Evolutionary conservation across 2,329 filamentous ascomycete genomes (phyloP).

Genomic region (Colletotrichum sp.): DNA sequence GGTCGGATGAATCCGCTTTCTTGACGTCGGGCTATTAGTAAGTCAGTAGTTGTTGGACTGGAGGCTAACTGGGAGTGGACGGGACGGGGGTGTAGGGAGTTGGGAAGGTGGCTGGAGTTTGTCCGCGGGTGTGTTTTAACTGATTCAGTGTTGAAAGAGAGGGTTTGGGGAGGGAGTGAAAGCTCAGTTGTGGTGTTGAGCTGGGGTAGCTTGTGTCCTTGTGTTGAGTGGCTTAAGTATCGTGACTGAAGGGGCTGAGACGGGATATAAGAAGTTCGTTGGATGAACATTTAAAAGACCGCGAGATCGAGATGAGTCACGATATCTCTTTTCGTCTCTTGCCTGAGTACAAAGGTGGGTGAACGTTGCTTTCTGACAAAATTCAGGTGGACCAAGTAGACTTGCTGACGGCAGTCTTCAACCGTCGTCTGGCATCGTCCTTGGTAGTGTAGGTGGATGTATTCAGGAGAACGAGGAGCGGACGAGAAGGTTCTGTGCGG

Average conservation of each 20-base stretch:
- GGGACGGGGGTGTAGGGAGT: accelerated
- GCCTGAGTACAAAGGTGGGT: no score
- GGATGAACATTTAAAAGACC: no score
- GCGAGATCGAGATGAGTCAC: no score
- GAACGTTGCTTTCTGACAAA: no score
- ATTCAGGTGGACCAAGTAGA: no score
- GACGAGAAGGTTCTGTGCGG: not conserved
- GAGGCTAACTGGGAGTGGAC: not conserved
- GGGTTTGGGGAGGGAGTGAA: not conserved
- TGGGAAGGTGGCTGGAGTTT: not conserved
- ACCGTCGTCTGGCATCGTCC: not conserved
- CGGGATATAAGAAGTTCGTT: not conserved
- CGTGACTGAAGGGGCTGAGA: accelerated
- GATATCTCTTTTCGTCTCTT: no score
- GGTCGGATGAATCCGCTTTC: not conserved
- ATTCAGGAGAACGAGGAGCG: not conserved
- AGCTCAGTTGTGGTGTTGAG: not conserved
- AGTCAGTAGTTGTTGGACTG: not conserved
- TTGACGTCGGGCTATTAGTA: not conserved
- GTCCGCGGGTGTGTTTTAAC: not conserved
- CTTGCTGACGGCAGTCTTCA: not conserved
- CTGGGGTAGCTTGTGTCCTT: accelerated
- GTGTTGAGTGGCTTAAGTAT: accelerated
- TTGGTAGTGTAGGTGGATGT: accelerated
- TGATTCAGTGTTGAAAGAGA: accelerated